These are phyloP conservation scores for Trichoderma atroviride DNA, from an alignment of 2,329 filamentous ascomycete species.

Conservation along the genomic window DNA sequence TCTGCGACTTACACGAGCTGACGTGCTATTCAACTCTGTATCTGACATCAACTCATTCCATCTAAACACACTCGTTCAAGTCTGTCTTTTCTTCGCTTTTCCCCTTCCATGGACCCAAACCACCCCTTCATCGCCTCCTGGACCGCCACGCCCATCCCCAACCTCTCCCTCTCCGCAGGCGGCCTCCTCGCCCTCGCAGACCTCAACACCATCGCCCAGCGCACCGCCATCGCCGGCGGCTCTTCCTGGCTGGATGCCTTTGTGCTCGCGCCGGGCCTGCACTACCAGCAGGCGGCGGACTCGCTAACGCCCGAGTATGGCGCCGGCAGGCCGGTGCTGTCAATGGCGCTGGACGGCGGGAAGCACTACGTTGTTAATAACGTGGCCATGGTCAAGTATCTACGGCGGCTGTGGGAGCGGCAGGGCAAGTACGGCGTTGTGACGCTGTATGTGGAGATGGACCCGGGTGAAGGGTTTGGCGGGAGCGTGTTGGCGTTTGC, in stretches of 20 bases:
- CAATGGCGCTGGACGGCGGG: slow-evolving; percentile 39
- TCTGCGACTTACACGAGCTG: not conserved
- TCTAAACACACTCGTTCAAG: not conserved
- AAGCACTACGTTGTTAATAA: slow-evolving; percentile 48
- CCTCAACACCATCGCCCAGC: slow-evolving; percentile 56
- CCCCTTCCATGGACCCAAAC: not conserved
- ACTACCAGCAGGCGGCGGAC: slow-evolving; percentile 61
- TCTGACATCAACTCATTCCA: not conserved
- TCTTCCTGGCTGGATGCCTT: slow-evolving; percentile 60
- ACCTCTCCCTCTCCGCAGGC: slow-evolving; percentile 51
- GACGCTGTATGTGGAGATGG: slow-evolving; percentile 37
- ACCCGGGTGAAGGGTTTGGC: slow-evolving; percentile 27
- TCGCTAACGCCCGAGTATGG: slow-evolving; percentile 47
- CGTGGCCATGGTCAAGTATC: slow-evolving; percentile 55
- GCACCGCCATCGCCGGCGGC: slow-evolving; percentile 59
- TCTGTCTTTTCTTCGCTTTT: not conserved
- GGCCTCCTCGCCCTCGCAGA: slow-evolving; percentile 63
- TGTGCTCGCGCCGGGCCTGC: slow-evolving; percentile 61
- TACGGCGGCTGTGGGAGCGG: slow-evolving; percentile 36
- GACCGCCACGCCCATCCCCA: slow-evolving; percentile 50
- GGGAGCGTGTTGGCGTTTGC: not conserved
- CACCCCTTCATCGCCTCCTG: slow-evolving; percentile 45
- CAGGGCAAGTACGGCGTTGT: slow-evolving; percentile 30
- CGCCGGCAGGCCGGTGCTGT: slow-evolving; percentile 25
- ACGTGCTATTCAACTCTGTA: not conserved